Conservation (phyloP, 23 red algal species). For the Gracilariopsis chorda region DNA sequence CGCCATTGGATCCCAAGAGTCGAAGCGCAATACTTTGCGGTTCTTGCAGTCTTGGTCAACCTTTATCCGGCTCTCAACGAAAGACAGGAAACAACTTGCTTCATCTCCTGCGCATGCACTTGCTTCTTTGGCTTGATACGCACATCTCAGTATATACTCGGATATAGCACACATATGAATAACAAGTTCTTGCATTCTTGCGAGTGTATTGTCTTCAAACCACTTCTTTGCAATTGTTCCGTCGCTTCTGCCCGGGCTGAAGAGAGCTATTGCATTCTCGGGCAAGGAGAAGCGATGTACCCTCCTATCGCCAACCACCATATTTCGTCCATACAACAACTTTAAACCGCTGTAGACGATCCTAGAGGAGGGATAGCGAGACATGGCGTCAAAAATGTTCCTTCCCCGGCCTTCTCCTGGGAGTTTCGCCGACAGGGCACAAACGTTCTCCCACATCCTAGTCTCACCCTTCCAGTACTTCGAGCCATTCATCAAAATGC, state of each 20-base stretch:
- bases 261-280: not conserved
- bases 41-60: no score
- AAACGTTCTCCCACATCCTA: not conserved
- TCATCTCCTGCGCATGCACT: not conserved
- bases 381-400: not conserved
- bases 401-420: not conserved
- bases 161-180: not conserved
- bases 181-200: not conserved
- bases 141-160: not conserved
- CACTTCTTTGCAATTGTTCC: not conserved
- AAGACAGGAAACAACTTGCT: no score
- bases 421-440: not conserved
- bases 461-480: not conserved
- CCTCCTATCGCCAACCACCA: not conserved
- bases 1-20: no score
- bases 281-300: not conserved
- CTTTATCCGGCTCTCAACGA: no score
- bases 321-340: not conserved
- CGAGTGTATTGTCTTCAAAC: not conserved
- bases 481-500: not conserved
- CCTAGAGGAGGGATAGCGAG: not conserved
- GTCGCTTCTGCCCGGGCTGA: not conserved
- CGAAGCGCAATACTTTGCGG: no score
- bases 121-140: no score
- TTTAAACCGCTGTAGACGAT: not conserved